phyloP scores from a whole-genome alignment of 139 green algal genomes.

The Desmodesmus armatus region DNA sequence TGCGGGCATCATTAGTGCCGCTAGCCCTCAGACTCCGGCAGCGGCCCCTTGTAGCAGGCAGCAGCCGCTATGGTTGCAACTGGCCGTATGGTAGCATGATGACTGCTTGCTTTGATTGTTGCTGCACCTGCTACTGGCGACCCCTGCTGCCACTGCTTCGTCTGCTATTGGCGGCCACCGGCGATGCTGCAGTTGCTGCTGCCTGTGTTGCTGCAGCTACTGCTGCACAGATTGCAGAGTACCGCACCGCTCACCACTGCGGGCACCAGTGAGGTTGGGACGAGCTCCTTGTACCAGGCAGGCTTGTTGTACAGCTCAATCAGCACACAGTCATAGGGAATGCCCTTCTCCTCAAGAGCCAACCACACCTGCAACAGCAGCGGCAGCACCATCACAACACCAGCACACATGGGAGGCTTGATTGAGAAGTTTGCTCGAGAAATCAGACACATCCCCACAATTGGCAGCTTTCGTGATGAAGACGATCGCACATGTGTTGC shows the following conservation, averaged over 20 bases:
- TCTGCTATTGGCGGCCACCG: not conserved
- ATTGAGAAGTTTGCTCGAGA: too few relatives aligned
- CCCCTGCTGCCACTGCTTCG: not conserved
- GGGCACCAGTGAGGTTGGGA: conserved; percentile 44
- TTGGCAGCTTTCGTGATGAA: too few relatives aligned
- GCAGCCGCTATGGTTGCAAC: too few relatives aligned
- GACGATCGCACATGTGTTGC: too few relatives aligned
- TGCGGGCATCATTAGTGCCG: conserved; percentile 9
- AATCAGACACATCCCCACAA: too few relatives aligned
- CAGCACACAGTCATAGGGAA: conserved; percentile 44
- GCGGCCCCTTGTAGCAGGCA: too few relatives aligned
- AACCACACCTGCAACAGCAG: conserved; percentile 42
- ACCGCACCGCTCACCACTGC: conserved; percentile 25
- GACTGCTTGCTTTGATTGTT: too few relatives aligned
- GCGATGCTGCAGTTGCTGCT: not conserved
- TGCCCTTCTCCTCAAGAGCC: conserved; percentile 45
- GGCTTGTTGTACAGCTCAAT: conserved; percentile 52
- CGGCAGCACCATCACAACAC: not conserved
- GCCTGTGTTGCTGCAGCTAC: not conserved
- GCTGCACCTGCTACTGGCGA: not conserved
- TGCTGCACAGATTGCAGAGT: not conserved
- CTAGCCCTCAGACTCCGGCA: not conserved
- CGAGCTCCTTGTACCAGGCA: conserved; percentile 47
- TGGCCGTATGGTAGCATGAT: too few relatives aligned
- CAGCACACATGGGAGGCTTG: not conserved